phyloP scores from a whole-genome alignment of 2,329 filamentous ascomycete genomes.

The Arachnomyces sp. region DNA sequence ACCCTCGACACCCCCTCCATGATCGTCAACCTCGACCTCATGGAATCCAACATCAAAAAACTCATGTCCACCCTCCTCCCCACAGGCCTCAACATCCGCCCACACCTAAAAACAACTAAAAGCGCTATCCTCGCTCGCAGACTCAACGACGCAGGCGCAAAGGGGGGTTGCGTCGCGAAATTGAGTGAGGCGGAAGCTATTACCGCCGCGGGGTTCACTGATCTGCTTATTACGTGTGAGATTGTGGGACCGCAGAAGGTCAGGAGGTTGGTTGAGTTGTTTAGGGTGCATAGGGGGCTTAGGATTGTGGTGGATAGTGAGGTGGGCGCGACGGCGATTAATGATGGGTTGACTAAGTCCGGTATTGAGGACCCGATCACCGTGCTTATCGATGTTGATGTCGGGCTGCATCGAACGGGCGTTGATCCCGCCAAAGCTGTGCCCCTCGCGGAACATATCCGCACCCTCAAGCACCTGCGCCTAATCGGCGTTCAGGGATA shows the following conservation, averaged over 20 bases:
- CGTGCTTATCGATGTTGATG: conserved; percentile 43
- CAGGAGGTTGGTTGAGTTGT: conserved; percentile 38
- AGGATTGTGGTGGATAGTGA: conserved; percentile 44
- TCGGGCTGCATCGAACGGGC: conserved; percentile 44
- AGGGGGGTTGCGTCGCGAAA: conserved; percentile 46
- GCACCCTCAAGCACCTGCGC: conserved; percentile 28
- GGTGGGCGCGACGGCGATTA: conserved; percentile 38
- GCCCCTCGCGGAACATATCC: conserved; percentile 34
- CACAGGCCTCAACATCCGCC: conserved; percentile 39
- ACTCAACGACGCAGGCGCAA: conserved; percentile 40
- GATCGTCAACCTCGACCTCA: conserved; percentile 46
- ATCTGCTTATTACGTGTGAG: conserved; percentile 46
- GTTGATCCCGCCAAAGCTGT: conserved; percentile 37
- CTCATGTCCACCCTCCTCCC: conserved; percentile 40
- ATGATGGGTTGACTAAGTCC: conserved; percentile 31
- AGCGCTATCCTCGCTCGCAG: conserved; percentile 38
- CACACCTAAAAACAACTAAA: conserved; percentile 49
- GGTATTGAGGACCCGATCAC: conserved; percentile 32
- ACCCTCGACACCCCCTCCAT: conserved; percentile 49
- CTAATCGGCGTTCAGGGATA: conserved; percentile 47
- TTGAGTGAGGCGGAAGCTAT: conserved; percentile 41
- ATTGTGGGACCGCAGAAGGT: conserved; percentile 43
- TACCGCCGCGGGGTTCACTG: conserved; percentile 38
- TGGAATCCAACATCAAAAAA: conserved; percentile 44
- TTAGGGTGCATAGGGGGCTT: conserved; percentile 28